phyloP scores from a whole-genome alignment of 2,329 filamentous ascomycete genomes.

The Blastomyces gilchristii region DNA sequence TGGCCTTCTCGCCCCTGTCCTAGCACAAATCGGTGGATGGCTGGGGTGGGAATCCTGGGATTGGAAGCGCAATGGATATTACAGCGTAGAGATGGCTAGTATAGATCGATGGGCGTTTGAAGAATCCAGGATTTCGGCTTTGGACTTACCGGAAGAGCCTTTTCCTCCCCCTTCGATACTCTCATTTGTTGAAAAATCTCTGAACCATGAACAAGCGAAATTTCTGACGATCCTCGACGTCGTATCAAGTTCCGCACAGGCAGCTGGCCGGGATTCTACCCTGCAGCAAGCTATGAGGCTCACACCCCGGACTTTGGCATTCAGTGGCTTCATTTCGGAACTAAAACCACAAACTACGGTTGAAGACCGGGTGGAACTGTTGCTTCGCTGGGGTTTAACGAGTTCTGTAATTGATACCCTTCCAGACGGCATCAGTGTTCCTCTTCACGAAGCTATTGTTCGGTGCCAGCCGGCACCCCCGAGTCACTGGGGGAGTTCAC shows the following conservation, averaged over 20 bases:
- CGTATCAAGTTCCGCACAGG: conserved; percentile 27
- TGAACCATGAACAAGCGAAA: conserved; percentile 24
- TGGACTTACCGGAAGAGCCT: conserved; percentile 40
- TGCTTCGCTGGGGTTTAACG: conserved; percentile 58
- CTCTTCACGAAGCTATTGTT: conserved; percentile 74
- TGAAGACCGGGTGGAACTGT: conserved; percentile 59
- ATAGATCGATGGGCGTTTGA: conserved; percentile 49
- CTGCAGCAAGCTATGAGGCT: conserved; percentile 32
- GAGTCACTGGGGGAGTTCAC: conserved; percentile 58
- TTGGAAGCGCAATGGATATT: conserved; percentile 43
- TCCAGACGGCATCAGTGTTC: conserved; percentile 71
- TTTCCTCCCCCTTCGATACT: conserved; percentile 52
- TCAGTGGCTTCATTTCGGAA: conserved; percentile 56
- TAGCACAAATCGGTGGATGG: conserved; percentile 76
- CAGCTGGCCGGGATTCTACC: conserved; percentile 23
- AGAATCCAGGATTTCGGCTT: conserved; percentile 36
- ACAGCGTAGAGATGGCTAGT: conserved; percentile 50
- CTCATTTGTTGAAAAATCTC: conserved; percentile 41
- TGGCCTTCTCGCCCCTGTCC: conserved; percentile 55
- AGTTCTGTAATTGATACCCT: conserved; percentile 63
- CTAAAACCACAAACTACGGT: conserved; percentile 42
- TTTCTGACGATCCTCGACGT: conserved; percentile 45
- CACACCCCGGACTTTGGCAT: conserved; percentile 58
- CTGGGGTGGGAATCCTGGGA: conserved; percentile 61
- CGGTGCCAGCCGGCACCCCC: conserved; percentile 75